Evolutionary conservation across 1,284 basidiomycete genomes (phyloP), one percentile per base, ranked within the genome.

Genomic region (Puccinia hordei): DNA sequence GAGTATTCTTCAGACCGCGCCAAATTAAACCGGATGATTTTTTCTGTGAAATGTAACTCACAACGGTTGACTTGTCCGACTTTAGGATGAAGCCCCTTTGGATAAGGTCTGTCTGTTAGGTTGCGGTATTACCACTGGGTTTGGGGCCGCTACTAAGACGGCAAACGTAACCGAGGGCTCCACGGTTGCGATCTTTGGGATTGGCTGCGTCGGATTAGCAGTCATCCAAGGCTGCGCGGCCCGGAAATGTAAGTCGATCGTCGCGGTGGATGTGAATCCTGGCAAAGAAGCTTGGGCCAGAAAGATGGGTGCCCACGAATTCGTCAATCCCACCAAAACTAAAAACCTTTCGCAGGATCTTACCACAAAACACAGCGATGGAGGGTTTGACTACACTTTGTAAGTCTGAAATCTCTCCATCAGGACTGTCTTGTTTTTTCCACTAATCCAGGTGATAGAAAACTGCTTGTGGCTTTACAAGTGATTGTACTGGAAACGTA

Each of bases 291-390:
- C 89, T 6, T 96, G 94, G 93, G 94, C 95, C 4, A 89, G 88
- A 85, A 93, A 94, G 87, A 96, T 99, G 86, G 96, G 96, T 81
- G 97, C 96, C n/a, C 94, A 92, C 71, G 95, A 99, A 68, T 99
- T 98, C 85, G 87, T 99, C 85, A 96, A 98, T 88, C 93, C 96
- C 10, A 86, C 87, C 15, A 87, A 91, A 81, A 88, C 98, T 8
- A 89, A 90, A 5, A 89, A 89, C 80, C 93, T 98, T 82, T 94
- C 96, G 83, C 94, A 98, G 81, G 87, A 94, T 85, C 89, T 99
- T 41, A 88, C 98, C 80, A 80, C 78, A 24, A 93, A 96, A 84
- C 90, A 95, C 83, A 99, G 95, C 27, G 97, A 99, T 84, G 97
- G 97, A 55, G 97, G 97, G 41, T 89, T 98, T 53, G 97, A 99